Conservation (phyloP, 2,329 filamentous ascomycete species). For the Cladosporium sphaerospermum region DNA sequence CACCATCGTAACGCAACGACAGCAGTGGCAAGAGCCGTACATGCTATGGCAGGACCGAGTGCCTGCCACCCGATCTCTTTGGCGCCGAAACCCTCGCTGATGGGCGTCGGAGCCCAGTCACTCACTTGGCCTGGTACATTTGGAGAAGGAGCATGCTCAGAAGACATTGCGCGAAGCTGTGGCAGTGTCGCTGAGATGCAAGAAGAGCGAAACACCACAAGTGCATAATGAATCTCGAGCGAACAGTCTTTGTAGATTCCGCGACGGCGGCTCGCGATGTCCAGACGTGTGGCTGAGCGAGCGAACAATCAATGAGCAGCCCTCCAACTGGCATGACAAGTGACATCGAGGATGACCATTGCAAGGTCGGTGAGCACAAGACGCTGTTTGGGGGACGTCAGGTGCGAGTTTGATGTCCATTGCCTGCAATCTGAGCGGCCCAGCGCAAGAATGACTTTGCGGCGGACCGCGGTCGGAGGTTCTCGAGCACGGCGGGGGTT, state of each 20-base stretch:
- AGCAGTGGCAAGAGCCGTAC: conserved; percentile 24
- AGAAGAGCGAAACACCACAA: neutral
- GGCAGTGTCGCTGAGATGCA: neutral
- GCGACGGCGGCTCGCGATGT: neutral
- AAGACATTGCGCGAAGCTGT: neutral
- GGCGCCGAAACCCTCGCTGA: conserved; percentile 12
- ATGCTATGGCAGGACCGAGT: conserved; percentile 28
- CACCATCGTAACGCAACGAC: conserved; percentile 31
- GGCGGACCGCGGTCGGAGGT: neutral
- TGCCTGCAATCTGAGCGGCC: neutral
- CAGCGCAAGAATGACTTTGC: neutral
- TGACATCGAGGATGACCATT: neutral
- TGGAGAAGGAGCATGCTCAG: neutral
- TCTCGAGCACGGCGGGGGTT: neutral
- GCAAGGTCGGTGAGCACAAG: neutral
- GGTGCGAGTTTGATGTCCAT: neutral
- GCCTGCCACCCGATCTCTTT: conserved; percentile 27
- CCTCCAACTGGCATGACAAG: neutral
- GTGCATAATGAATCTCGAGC: neutral
- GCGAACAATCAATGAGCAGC: neutral
- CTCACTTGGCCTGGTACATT: neutral
- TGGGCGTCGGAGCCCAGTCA: conserved; percentile 6
- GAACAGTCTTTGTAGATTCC: neutral
- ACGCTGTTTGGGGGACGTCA: neutral
- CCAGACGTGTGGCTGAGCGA: neutral